phyloP scores from a whole-genome alignment of 176 grass and related monocot genomes.

The Stipa capillata region DNA sequence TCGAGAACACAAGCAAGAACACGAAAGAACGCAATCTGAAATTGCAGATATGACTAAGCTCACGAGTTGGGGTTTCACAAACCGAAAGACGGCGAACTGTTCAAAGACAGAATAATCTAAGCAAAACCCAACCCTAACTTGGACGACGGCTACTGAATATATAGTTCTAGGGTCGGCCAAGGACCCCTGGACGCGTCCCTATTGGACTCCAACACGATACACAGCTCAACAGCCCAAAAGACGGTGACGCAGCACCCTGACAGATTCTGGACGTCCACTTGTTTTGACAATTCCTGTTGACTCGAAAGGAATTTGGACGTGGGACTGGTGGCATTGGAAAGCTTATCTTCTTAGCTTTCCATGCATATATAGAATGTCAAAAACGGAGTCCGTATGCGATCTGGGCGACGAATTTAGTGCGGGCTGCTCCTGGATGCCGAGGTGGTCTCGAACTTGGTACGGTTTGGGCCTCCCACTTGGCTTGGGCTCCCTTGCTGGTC shows the following conservation, averaged over 20 bases:
- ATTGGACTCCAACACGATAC: background rate
- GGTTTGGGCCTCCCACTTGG: background rate
- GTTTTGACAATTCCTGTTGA: background rate
- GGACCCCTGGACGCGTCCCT: background rate
- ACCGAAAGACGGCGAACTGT: background rate
- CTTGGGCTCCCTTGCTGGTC: background rate
- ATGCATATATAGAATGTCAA: background rate
- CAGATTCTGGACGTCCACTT: background rate
- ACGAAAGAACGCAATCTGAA: background rate
- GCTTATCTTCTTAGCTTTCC: background rate
- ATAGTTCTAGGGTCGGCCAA: background rate
- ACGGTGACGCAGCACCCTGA: background rate
- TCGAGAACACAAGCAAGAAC: background rate
- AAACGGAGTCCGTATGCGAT: background rate
- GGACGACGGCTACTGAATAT: background rate
- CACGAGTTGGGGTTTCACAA: background rate
- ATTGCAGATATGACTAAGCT: background rate
- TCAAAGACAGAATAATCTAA: background rate
- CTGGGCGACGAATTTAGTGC: background rate
- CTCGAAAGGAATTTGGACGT: background rate
- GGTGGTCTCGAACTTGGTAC: background rate
- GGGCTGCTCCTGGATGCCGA: background rate
- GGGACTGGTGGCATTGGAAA: background rate
- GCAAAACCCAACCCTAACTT: background rate
- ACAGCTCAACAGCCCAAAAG: background rate